These are phyloP conservation scores for Hydrangea macrophylla DNA, from an alignment of 148 eudicot genomes.

Conservation along the genomic window DNA sequence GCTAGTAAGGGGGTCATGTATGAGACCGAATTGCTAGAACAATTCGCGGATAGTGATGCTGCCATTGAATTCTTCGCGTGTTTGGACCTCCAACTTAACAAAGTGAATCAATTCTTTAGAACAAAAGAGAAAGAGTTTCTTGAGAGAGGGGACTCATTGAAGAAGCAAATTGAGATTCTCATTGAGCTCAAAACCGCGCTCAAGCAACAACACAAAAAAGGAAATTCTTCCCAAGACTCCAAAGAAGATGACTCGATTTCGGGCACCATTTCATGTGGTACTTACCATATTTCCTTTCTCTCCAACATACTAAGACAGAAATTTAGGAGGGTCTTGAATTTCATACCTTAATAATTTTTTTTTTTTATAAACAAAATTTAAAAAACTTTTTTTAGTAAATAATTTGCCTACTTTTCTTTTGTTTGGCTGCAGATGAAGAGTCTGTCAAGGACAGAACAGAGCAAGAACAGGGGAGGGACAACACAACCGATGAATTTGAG, in stretches of 20 bases:
- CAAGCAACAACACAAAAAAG: constrained; percentile 33
- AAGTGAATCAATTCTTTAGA: constrained; percentile 79
- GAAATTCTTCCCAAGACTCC: constrained; percentile 28
- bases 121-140: constrained; percentile 77
- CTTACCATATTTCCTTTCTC: background rate
- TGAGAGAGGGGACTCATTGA: constrained; percentile 70
- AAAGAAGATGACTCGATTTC: constrained; percentile 71
- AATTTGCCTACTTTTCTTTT: background rate
- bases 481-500: constrained; percentile 33
- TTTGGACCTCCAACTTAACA: constrained; percentile 84
- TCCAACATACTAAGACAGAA: too few species aligned
- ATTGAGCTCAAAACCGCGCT: constrained; percentile 51
- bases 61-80: constrained; percentile 69
- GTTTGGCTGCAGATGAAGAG: constrained; percentile 45
- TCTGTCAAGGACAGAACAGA: constrained; percentile 36
- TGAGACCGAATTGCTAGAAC: constrained; percentile 81
- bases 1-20: constrained; percentile 59
- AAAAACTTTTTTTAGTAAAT: background rate
- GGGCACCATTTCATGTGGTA: constrained; percentile 73
- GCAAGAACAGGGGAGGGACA: constrained; percentile 43
- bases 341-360: background rate
- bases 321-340: background rate
- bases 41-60: constrained; percentile 66
- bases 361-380: background rate
- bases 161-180: constrained; percentile 75